A percentile compares a stretch with the other conserved stretches of the same genome.
phyloP scores from a whole-genome alignment of 2,329 filamentous ascomycete species.

The Fusarium tuaranense region DNA sequence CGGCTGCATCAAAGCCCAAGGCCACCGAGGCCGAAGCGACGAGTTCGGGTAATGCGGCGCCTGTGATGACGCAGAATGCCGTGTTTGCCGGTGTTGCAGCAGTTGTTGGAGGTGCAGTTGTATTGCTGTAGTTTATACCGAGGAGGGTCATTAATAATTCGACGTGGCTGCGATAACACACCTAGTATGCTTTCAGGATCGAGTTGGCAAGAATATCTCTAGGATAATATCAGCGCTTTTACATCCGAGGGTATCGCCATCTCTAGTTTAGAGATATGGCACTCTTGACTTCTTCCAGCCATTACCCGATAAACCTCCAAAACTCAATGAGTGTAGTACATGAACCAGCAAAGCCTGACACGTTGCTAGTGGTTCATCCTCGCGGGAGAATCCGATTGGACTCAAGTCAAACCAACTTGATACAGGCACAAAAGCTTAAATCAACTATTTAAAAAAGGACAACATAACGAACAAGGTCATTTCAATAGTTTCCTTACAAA shows the following conservation, averaged over 20 bases:
- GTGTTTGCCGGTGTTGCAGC: conserved; percentile 51
- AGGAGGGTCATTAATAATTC: neutral
- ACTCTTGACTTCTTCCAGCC: neutral
- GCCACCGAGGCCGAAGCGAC: conserved; percentile 28
- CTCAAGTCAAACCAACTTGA: neutral
- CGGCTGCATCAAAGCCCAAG: conserved; percentile 25
- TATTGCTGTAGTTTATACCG: conserved; percentile 46
- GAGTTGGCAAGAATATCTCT: neutral
- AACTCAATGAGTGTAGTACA: neutral
- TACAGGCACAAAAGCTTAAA: neutral
- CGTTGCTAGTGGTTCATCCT: neutral
- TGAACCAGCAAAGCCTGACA: neutral
- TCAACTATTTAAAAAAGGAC: neutral
- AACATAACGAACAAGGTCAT: neutral
- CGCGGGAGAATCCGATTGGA: neutral
- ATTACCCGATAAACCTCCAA: neutral
- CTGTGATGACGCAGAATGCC: conserved; percentile 50
- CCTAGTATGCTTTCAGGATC: neutral
- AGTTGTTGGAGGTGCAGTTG: conserved; percentile 48
- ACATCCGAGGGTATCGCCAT: neutral
- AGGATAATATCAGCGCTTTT: neutral
- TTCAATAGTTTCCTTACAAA: neutral
- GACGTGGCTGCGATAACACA: neutral
- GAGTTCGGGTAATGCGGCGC: conserved; percentile 35
- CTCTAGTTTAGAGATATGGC: neutral